Base-by-base conservation (phyloP, 768 basidiomycete species). In the Gloeopeniophorella convolvens region DNA sequence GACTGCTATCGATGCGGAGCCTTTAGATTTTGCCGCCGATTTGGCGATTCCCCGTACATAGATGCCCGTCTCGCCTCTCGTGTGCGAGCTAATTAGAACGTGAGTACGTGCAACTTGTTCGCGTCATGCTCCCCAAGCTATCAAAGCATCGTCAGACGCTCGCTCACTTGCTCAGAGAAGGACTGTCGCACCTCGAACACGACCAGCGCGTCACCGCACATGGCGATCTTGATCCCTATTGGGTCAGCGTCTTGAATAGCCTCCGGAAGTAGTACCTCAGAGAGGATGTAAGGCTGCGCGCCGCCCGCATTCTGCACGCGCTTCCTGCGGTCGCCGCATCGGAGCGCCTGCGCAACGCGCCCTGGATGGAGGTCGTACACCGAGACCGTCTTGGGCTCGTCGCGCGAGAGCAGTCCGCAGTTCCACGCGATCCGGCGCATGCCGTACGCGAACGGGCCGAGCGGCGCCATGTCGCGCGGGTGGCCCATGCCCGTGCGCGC, bases 171-270 rank as follows among this genome's bases (percentile, higher is more conserved):
- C n/a, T n/a, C n/a, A n/a, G n/a, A n/a, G n/a, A n/a, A n/a, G n/a
- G n/a, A n/a, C n/a, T n/a, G 12, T 21, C 28, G 16, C 23, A 48
- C 37, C 39, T 48, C 37, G 23, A 40, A 32, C 8, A 41, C 21
- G 47, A 41, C 45, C 5, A 30, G 35, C 12, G 27, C 45, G n/a
- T 46, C 45, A 18, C 33, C 45, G 24, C 45, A 46, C 39, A 40
- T 40, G 9, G 41, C 41, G 10, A 46, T 27, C 20, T 36, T 46
- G 34, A 46, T 30, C 2, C 45, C 45, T 18, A 47, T 24, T 15
- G 45, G 35, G 35, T 47, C 37, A 18, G 31, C 47, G 10, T 40
- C 45, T 10, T 47, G 45, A n/a, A 37, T 37, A 12, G 36, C 45
- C 18, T 10, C 18, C 18, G 46, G 46, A 8, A 40, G 46, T 7